These are phyloP conservation scores for Barnettozyma pratensis DNA, from an alignment of 805 yeast species.

Conservation along the genomic window DNA sequence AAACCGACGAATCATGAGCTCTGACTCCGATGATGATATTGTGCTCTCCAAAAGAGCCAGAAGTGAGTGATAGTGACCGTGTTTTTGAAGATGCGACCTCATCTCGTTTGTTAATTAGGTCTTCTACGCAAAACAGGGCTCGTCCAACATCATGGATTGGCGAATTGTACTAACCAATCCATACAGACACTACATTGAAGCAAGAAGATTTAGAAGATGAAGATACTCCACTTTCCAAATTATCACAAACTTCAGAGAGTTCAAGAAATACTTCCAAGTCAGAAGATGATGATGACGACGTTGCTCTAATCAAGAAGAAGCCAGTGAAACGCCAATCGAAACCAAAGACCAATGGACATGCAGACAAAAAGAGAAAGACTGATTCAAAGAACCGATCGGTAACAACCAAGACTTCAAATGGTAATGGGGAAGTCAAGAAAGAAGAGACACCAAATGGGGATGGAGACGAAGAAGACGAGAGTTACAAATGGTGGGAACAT, in stretches of 20 bases:
- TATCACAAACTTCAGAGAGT: conserved; percentile 10
- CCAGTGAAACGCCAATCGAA: conserved; percentile 9
- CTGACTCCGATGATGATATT: conserved; percentile 30
- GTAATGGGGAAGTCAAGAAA: conserved; percentile 5
- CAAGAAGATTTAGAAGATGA: conserved; percentile 17
- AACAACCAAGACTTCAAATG: conserved; percentile 14
- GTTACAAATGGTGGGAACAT: conserved; percentile 82
- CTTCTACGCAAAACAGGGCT: too few species aligned
- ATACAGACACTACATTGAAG: neutral
- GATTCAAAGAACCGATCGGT: neutral
- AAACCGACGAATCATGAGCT: conserved; percentile 14
- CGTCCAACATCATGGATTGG: too few species aligned
- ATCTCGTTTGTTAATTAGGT: neutral
- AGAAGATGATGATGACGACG: conserved; percentile 9
- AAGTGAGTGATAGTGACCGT: conserved; percentile 13
- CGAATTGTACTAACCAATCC: conserved; percentile 1
- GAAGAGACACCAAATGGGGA: conserved; percentile 17
- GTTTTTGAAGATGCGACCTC: neutral
- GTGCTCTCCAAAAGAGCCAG: conserved; percentile 21
- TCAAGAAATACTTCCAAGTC: conserved; percentile 15
- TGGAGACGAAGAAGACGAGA: conserved; percentile 48
- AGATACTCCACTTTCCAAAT: conserved; percentile 17
- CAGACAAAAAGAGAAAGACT: conserved; percentile 21
- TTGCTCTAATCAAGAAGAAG: conserved; percentile 11
- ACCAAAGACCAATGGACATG: conserved; percentile 13